phyloP scores from a whole-genome alignment of 805 yeast species.

The Myxozyma udenii region DNA sequence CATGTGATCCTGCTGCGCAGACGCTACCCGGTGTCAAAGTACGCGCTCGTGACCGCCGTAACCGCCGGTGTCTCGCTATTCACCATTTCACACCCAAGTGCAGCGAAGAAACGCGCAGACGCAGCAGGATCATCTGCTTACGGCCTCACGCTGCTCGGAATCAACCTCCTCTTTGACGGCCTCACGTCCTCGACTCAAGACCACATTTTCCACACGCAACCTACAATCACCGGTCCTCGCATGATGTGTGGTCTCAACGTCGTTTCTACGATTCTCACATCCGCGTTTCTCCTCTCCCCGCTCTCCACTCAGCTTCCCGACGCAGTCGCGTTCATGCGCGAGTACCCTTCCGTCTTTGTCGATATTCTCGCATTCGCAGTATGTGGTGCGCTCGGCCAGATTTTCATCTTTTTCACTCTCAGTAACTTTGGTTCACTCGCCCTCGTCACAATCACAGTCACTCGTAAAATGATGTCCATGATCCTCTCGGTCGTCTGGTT shows the following conservation, averaged over 20 bases:
- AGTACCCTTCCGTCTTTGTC: slow-evolving; percentile 52
- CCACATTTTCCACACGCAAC: slow-evolving; percentile 58
- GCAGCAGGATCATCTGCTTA: slow-evolving; percentile 41
- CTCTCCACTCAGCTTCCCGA: slow-evolving; percentile 52
- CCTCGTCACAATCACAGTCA: slow-evolving; percentile 88
- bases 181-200: slow-evolving; percentile 93
- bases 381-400: slow-evolving; percentile 88
- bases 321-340: slow-evolving; percentile 47
- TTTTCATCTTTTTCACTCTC: slow-evolving; percentile 83
- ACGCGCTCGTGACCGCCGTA: slow-evolving; percentile 70
- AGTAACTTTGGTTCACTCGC: slow-evolving; percentile 82
- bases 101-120: slow-evolving; percentile 38
- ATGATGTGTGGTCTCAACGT: slow-evolving; percentile 73
- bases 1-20: slow-evolving; percentile 69
- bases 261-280: slow-evolving; percentile 43
- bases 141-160: slow-evolving; percentile 60
- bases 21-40: slow-evolving; percentile 70
- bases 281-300: slow-evolving; percentile 40
- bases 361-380: slow-evolving; percentile 67
- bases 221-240: slow-evolving; percentile 71
- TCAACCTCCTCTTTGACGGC: slow-evolving; percentile 81
- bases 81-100: slow-evolving; percentile 51
- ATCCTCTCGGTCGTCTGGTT: slow-evolving; percentile 78
- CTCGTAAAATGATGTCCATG: slow-evolving; percentile 96
- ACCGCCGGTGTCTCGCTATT: slow-evolving; percentile 81